Percentiles rank a stretch among this genome's conserved stretches.
Conservation (phyloP, 1,284 basidiomycete species). For the Leccinum fallax region DNA sequence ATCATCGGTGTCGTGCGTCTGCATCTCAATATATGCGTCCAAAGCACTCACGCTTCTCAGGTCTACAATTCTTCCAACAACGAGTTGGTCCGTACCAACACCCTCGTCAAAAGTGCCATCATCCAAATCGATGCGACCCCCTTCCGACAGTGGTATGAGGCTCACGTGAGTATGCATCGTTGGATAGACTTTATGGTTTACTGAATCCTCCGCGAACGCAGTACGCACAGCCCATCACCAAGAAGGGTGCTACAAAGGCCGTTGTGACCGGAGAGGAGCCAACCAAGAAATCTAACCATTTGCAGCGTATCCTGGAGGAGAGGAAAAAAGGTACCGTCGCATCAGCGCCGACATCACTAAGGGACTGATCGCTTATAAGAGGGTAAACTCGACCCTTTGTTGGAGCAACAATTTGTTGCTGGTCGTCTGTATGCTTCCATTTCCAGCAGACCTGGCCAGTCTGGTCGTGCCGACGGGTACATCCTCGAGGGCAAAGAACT, state of each 20-base stretch:
- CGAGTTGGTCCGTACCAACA: constrained; percentile 98
- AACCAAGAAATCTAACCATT: constrained; percentile 88
- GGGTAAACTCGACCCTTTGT: constrained; percentile 86
- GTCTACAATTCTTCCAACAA: constrained; percentile 99
- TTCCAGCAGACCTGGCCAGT: constrained; percentile 92
- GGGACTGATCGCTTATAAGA: constrained; percentile 45
- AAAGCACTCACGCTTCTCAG: constrained; percentile 43
- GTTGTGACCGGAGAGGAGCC: constrained; percentile 59
- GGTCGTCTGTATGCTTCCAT: constrained; percentile 89
- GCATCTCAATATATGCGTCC: constrained; percentile 6
- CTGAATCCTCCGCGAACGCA: constrained; percentile 35
- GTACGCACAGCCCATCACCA: constrained; percentile 91
- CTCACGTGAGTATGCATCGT: constrained; percentile 68
- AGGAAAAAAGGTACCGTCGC: constrained; percentile 77
- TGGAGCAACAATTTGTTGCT: constrained; percentile 86
- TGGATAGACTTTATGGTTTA: neutral
- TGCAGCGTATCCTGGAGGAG: constrained; percentile 82
- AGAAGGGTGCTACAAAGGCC: constrained; percentile 67
- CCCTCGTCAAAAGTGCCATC: constrained; percentile 92
- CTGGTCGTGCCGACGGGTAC: constrained; percentile 93
- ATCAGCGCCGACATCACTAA: constrained; percentile 6
- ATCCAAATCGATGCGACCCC: constrained; percentile 96
- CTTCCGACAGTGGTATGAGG: constrained; percentile 98
- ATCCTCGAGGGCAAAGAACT: constrained; percentile 96
- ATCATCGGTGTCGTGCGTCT: constrained; percentile 89